Evolutionary conservation across 176 grass and related monocot genomes (phyloP).

Genomic region (Hsuehochloa calcarea): DNA sequence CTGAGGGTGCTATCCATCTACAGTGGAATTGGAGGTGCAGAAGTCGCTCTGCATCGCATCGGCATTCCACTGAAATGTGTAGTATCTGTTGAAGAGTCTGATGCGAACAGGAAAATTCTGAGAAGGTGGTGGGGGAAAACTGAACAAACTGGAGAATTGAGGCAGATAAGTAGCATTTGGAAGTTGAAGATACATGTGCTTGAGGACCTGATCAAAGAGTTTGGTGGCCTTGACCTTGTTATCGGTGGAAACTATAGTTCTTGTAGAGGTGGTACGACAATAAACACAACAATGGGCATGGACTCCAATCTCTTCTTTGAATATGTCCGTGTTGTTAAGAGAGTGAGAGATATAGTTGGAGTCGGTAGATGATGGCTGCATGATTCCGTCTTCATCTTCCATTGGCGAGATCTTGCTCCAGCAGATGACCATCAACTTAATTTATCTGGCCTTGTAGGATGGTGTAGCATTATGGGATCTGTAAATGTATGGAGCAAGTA

Average conservation of each 20-base stretch:
- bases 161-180: conserved; percentile 46
- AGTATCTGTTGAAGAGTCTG: conserved; percentile 72
- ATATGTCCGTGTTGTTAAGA: conserved; percentile 63
- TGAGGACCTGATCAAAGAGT: conserved; percentile 44
- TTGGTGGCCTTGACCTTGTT: conserved; percentile 80
- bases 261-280: conserved; percentile 32
- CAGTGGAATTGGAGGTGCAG: conserved; percentile 71
- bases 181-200: conserved; percentile 48
- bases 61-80: conserved; percentile 74
- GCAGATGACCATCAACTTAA: background rate
- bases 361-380: conserved; percentile 19
- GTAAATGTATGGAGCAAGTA: background rate
- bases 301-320: conserved; percentile 58
- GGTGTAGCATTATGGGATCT: conserved; percentile 5
- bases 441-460: background rate
- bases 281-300: conserved; percentile 65
- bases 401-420: background rate
- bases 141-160: conserved; percentile 58
- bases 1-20: conserved; percentile 71
- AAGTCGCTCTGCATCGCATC: conserved; percentile 60
- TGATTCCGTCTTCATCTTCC: background rate
- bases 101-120: conserved; percentile 62
- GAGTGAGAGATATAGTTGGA: conserved; percentile 53
- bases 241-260: conserved; percentile 49
- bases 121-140: conserved; percentile 71